Evolutionary conservation across 495 filamentous ascomycete species (phyloP).

Genomic region (Geopyxis carbonaria): DNA sequence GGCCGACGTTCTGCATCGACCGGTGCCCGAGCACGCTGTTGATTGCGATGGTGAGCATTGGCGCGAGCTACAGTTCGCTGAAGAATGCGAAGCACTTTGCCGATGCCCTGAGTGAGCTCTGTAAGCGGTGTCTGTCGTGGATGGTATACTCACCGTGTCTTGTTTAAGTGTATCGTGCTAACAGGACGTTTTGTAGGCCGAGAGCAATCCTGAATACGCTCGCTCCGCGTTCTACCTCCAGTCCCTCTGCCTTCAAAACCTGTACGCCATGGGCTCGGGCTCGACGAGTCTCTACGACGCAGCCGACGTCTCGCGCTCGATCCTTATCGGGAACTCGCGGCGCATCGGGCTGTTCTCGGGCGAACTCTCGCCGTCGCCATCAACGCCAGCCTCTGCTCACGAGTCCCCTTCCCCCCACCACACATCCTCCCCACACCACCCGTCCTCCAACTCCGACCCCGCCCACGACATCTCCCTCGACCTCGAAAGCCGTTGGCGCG

Average conservation of each 20-base stretch:
- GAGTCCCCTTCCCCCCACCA: conserved; percentile 10
- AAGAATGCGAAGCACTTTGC: conserved; percentile 25
- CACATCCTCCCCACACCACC: background rate
- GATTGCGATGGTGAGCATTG: conserved; percentile 26
- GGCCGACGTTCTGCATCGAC: conserved; percentile 22
- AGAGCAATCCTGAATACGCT: conserved; percentile 21
- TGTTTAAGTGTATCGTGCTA: background rate
- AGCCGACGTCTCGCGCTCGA: conserved; percentile 24
- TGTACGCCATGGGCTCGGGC: conserved; percentile 25
- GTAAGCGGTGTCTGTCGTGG: conserved; percentile 23
- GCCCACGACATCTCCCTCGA: background rate
- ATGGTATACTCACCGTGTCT: conserved; percentile 16
- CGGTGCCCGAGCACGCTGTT: conserved; percentile 23
- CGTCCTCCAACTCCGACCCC: background rate
- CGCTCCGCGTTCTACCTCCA: conserved; percentile 24
- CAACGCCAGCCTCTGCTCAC: conserved; percentile 16
- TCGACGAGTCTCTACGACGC: conserved; percentile 25
- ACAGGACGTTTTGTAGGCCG: conserved; percentile 13
- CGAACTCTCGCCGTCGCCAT: conserved; percentile 11
- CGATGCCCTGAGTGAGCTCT: conserved; percentile 25
- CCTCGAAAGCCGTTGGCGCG: conserved; percentile 19
- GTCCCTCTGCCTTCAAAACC: conserved; percentile 25
- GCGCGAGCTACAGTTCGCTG: conserved; percentile 24
- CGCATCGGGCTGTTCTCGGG: conserved; percentile 25
- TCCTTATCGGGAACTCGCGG: conserved; percentile 25